Base-by-base conservation (phyloP, 2,329 filamentous ascomycete genomes). In the Cladosporium cucumerinum region DNA sequence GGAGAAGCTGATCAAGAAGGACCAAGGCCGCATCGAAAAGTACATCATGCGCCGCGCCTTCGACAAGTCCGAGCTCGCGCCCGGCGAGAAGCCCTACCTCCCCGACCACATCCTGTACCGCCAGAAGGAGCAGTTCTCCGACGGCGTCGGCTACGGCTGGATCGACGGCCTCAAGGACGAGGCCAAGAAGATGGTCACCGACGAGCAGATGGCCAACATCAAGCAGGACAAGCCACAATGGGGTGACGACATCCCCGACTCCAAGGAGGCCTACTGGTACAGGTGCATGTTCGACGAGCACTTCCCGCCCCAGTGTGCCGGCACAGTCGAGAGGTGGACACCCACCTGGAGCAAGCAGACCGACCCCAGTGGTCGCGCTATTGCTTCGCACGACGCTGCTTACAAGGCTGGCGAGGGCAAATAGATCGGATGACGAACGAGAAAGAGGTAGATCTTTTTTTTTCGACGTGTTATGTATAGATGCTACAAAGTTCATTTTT, bases 221-320 rank as follows among this genome's bases (percentile, higher is more conserved):
- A 93, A 93, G 85, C 94, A 96, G 86, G 94, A 95, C 69, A 97
- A 97, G 85, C 87, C 92, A 14, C 92, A 97, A 79, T 99, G 96
- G 96, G 94, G 93, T 59, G 81, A 82, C 73, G 96, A 99, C 75
- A 87, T 97, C 68, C 96, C 95, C 11, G 93, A 97, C 75, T 93
- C 90, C 75, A 99, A 99, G 86, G 95, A 99, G 82, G 95, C 93
- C 81, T 96, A 97, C 85, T 99, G 95, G 95, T 99, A 99, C 82
- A 89, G 95, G 73, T 85, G 83, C 78, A 98, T 99, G 94, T 99
- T 98, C 77, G 95, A 99, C 78, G 94, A 99, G 85, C 94, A 96
- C 80, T 99, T 98, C 86, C 95, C 95, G 55, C 86, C 89, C 64
- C 89, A 89, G 75, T 98, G 94, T 77, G 96, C 95, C 10, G 89